Evolutionary conservation across 306 rosid species (phyloP).

Genomic region (Castanospermum australe): DNA sequence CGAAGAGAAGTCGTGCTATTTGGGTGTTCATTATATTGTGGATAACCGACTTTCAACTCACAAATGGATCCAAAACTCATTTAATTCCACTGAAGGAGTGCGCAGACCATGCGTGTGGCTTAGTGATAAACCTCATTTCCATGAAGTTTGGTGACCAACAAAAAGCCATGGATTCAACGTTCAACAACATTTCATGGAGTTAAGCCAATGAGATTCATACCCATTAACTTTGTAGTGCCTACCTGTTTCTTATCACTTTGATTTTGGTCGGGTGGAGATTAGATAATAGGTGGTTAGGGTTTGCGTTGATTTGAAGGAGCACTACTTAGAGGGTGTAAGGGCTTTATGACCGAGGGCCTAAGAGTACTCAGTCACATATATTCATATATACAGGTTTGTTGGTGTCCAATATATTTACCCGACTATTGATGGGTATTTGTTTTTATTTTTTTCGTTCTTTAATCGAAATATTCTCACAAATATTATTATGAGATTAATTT

Average conservation of each 20-base stretch:
- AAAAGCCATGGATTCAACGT: background rate
- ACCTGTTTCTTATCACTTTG: background rate
- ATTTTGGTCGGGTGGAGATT: too few relatives aligned
- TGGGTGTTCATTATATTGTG: background rate
- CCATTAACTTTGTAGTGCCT: background rate
- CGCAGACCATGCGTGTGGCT: conserved; percentile 6
- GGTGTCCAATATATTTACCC: too few relatives aligned
- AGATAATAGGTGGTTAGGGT: background rate
- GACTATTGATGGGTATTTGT: too few relatives aligned
- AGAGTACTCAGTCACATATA: too few relatives aligned
- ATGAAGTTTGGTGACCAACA: background rate
- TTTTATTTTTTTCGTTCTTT: too few relatives aligned
- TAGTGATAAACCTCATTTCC: conserved; percentile 11
- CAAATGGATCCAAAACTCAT: conserved; percentile 9
- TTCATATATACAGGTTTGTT: too few relatives aligned
- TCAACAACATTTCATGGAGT: background rate
- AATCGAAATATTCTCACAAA: too few relatives aligned
- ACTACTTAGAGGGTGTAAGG: background rate
- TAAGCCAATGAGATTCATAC: background rate
- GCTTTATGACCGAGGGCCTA: background rate
- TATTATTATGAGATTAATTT: too few relatives aligned
- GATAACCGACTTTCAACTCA: background rate
- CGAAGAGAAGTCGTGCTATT: background rate
- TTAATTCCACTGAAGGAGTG: conserved; percentile 18
- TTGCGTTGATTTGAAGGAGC: background rate